phyloP scores from a whole-genome alignment of 2,329 filamentous ascomycete species.

The Arthrobotrys conoides region DNA sequence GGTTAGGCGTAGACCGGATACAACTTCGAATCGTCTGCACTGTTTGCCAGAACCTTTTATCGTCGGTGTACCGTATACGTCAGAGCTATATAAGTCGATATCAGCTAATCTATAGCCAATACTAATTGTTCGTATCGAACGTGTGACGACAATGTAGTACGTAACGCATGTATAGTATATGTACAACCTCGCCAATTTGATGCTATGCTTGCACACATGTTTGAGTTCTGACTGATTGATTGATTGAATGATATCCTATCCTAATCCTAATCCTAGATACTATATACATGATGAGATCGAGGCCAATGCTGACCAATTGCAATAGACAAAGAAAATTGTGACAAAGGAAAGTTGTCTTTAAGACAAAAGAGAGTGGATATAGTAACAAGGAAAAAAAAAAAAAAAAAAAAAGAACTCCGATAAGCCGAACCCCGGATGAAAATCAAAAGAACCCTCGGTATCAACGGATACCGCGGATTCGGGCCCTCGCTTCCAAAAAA shows the following conservation, averaged over 20 bases:
- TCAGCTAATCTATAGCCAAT: slow-evolving; percentile 31
- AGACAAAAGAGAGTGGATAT: neutral
- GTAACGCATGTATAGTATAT: neutral
- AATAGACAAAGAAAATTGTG: neutral
- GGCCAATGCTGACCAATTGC: too few species aligned
- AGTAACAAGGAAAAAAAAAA: too few species aligned
- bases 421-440: slow-evolving; percentile 21
- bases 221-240: neutral
- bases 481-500: slow-evolving; percentile 48
- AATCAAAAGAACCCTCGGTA: neutral
- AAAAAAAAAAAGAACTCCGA: slow-evolving; percentile 28
- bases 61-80: slow-evolving; percentile 39
- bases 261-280: neutral
- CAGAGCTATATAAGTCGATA: slow-evolving; percentile 27
- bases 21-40: too few species aligned
- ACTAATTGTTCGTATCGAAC: neutral
- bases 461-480: slow-evolving; percentile 35
- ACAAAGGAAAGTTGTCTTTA: neutral
- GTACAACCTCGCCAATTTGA: neutral
- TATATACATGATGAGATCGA: slow-evolving; percentile 1
- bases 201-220: neutral
- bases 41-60: neutral
- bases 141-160: neutral
- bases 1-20: too few species aligned
- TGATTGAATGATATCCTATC: neutral